A percentile compares a stretch with the other conserved stretches of the same genome.
phyloP scores from a whole-genome alignment of 768 basidiomycete genomes.

The Lactarius akahatsu region DNA sequence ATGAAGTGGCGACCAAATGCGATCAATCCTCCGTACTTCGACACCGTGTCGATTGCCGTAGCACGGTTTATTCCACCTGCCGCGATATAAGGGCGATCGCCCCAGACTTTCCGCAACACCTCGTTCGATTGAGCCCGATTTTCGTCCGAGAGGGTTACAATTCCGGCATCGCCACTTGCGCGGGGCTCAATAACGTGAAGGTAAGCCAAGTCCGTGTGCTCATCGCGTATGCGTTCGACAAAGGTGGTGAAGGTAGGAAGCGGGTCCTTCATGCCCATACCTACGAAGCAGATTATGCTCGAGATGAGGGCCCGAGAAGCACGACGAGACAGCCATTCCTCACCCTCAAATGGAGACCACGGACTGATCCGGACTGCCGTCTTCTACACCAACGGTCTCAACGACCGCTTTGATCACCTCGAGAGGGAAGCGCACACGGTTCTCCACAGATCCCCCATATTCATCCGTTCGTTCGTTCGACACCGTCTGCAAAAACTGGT shows the following conservation, averaged over 20 bases:
- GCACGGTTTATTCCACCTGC: constrained; percentile 19
- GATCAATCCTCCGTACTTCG: constrained; percentile 18
- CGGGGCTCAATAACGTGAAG: constrained; percentile 14
- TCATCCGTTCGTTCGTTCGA: constrained; percentile 44
- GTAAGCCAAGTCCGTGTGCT: constrained; percentile 15
- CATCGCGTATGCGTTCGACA: constrained; percentile 10
- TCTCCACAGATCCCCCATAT: constrained; percentile 48
- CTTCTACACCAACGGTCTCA: constrained; percentile 39
- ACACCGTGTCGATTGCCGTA: constrained; percentile 1
- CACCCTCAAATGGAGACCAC: constrained; percentile 35
- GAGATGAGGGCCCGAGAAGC: too few relatives aligned
- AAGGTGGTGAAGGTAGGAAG: constrained; percentile 12
- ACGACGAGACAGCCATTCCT: not conserved
- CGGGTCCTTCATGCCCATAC: constrained; percentile 23
- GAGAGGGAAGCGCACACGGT: constrained; percentile 43
- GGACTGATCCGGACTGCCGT: constrained; percentile 42
- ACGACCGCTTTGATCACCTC: constrained; percentile 40
- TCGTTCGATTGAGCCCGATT: not conserved
- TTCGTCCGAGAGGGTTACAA: not conserved
- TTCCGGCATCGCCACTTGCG: not conserved
- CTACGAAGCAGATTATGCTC: not conserved
- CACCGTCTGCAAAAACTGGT: constrained; percentile 40
- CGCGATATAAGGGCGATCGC: constrained; percentile 10
- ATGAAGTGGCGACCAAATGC: constrained; percentile 22
- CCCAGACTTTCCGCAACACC: not conserved